phyloP scores from a whole-genome alignment of 2,329 filamentous ascomycete species.

The Helminthosporium solani region DNA sequence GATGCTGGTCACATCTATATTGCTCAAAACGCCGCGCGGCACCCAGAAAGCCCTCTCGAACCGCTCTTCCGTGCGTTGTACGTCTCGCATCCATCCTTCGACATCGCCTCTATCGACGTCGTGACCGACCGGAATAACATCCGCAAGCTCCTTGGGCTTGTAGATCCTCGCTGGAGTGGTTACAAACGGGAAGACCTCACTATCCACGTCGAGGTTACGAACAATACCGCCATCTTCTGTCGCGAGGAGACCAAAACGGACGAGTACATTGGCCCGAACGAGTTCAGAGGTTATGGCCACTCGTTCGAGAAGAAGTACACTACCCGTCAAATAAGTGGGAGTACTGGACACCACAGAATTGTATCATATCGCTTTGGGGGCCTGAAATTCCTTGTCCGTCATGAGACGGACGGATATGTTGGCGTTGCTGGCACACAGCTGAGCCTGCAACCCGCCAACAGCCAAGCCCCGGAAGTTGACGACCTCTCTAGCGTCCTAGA shows the following conservation, averaged over 20 bases:
- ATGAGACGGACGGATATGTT: conserved; percentile 48
- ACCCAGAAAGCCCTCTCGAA: conserved; percentile 48
- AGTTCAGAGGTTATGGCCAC: conserved; percentile 48
- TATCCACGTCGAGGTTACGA: conserved; percentile 45
- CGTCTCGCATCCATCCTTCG: conserved; percentile 41
- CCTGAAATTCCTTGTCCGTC: conserved; percentile 28
- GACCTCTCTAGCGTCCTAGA: conserved; percentile 6
- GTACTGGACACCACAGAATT: conserved; percentile 51
- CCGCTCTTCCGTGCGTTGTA: conserved; percentile 51
- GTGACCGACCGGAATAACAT: conserved; percentile 53
- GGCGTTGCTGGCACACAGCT: conserved; percentile 1
- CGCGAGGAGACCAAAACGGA: conserved; percentile 22
- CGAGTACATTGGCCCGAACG: conserved; percentile 16
- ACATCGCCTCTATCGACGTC: conserved; percentile 44
- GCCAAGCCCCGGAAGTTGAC: neutral
- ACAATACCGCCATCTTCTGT: conserved; percentile 35
- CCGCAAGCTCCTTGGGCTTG: conserved; percentile 51
- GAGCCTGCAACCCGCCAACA: neutral
- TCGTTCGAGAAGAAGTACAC: conserved; percentile 51
- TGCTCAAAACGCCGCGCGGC: conserved; percentile 49
- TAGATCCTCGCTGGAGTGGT: conserved; percentile 21
- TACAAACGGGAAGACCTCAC: conserved; percentile 40
- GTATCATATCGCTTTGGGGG: conserved; percentile 48
- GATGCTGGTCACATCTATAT: conserved; percentile 49
- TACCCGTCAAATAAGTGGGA: conserved; percentile 29